Evolutionary conservation across 2,329 filamentous ascomycete genomes (phyloP), one percentile per base, ranked within the genome.

Genomic region (Plectosphaerella plurivora): DNA sequence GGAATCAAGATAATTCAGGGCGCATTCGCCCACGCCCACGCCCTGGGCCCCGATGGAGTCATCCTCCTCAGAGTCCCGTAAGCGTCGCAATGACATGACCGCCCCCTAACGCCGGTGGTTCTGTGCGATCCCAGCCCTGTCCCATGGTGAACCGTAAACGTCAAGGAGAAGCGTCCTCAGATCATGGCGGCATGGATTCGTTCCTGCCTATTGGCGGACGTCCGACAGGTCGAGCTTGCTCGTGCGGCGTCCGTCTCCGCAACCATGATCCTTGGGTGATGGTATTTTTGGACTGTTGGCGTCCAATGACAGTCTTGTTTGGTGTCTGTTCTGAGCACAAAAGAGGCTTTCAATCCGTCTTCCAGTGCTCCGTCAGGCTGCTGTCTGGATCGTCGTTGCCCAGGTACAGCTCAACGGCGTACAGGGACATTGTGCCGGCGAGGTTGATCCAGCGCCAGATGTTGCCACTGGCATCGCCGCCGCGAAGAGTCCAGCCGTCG

Each of bases 361-460:
- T 97, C 92, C 93, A 97, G 69, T 97, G 93, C 39, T 83, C 83
- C 4, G 84, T 84, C 53, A 91, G 69, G 28, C 82, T 78, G 33
- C 82, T 79, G 61, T 96, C 89, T 47, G 89, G 81, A 63, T 95
- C 89, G 51, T 89, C 88, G 58, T 88, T 88, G 20, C 91, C 89
- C 11, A 97, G 81, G 64, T 92, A 93, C 51, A 97, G 74, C 71
- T 99, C 94, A 44, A 97, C 78, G 4, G 91, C 88, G 66, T 99
- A 99, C 15, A 97, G 73, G 7, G 81, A 81, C 88, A 97, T 95
- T 1, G 92, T 97, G 48, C 87, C 84, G 6, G 86, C 89, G 42
- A 97, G 79, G 61, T 99, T 99, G 60, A 94, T 82, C 94, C 94
- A 97, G 51, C 92, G 82, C 89, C 91, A 96, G 16, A 89, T 81